Evolutionary conservation across 192 early-diverging fungal genomes (phyloP).

Genomic region (Rhizophagus sp.): DNA sequence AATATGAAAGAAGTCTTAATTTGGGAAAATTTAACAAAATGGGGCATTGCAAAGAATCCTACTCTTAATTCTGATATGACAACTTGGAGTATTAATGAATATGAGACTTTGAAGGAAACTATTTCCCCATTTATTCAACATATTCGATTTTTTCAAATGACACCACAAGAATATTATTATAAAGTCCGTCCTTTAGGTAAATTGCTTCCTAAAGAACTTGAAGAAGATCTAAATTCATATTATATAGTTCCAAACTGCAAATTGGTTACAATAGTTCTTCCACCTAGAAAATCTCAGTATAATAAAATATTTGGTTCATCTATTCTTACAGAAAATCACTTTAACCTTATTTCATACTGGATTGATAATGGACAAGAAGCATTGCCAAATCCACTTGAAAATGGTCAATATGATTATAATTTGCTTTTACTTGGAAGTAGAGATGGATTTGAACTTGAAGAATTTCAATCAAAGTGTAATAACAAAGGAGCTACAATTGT

Average conservation of each 20-base stretch:
- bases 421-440: slow-evolving; percentile 19
- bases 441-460: slow-evolving; percentile 4
- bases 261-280: not conserved
- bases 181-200: no score
- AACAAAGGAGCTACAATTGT: slow-evolving; percentile 6
- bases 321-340: not conserved
- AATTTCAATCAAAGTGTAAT: slow-evolving; percentile 8
- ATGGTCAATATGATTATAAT: slow-evolving; percentile 1
- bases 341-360: slow-evolving; percentile 12
- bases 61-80: not conserved
- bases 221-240: not conserved
- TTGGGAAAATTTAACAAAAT: not conserved
- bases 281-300: not conserved
- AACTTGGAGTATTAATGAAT: no score
- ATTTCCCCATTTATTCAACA: no score
- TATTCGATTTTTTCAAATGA: no score
- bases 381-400: not conserved
- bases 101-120: no score
- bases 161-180: no score
- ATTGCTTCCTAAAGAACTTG: no score
- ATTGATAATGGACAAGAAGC: not conserved
- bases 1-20: no score
- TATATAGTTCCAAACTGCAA: not conserved
- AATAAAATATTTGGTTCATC: not conserved
- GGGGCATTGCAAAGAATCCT: slow-evolving; percentile 7